These are phyloP conservation scores for Solanum lycopersicoides DNA, from an alignment of 257 asterid genomes.

Conservation along the genomic window DNA sequence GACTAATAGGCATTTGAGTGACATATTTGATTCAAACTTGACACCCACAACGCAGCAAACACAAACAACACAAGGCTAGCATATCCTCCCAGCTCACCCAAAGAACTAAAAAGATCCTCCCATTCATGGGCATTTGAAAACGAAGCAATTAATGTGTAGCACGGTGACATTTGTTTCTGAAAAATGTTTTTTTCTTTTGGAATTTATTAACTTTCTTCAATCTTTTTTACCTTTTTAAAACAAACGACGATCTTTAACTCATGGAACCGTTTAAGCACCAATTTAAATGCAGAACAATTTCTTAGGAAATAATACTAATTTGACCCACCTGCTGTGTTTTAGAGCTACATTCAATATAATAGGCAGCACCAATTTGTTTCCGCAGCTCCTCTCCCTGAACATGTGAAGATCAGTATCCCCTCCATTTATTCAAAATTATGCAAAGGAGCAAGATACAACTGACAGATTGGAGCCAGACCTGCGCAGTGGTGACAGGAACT, in stretches of 20 bases:
- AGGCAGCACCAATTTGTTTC: conserved; percentile 72
- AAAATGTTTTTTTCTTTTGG: background rate
- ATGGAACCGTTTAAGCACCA: background rate
- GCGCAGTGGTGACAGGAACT: conserved; percentile 69
- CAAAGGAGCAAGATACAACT: background rate
- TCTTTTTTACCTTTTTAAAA: background rate
- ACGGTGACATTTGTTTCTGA: background rate
- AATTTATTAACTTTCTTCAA: background rate
- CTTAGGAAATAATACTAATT: background rate
- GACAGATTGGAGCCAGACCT: conserved; percentile 35
- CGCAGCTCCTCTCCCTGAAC: conserved; percentile 97
- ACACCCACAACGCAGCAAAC: background rate
- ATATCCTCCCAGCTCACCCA: background rate
- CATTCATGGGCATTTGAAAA: background rate
- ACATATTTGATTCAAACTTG: background rate
- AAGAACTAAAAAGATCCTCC: background rate
- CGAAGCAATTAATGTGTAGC: background rate
- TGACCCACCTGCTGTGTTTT: conserved; percentile 85
- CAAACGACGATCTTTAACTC: background rate
- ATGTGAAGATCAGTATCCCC: background rate
- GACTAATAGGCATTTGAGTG: background rate
- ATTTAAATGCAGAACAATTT: background rate
- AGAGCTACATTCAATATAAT: conserved; percentile 91
- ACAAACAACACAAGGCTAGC: background rate
- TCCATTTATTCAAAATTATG: background rate